These are phyloP conservation scores for Claviceps pazoutovae DNA, from an alignment of 2,329 filamentous ascomycete species.

Conservation along the genomic window DNA sequence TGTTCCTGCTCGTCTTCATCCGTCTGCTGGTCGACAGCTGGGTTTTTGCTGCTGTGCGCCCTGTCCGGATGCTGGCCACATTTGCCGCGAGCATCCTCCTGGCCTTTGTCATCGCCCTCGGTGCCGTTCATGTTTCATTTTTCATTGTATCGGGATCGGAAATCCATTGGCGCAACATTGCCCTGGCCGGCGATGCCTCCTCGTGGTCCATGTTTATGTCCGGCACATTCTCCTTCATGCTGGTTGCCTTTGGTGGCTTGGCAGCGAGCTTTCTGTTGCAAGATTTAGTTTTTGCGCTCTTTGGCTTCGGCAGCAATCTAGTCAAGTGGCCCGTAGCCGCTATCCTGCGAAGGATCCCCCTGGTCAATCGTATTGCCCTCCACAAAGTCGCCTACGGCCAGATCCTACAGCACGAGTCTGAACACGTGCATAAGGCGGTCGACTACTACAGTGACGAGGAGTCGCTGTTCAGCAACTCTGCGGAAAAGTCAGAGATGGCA, in stretches of 20 bases:
- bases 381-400: conserved; percentile 8
- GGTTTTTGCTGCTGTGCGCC: conserved; percentile 4
- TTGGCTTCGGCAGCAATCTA: conserved; percentile 13
- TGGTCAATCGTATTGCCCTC: background rate
- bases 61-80: conserved; percentile 4
- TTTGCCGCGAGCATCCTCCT: conserved; percentile 8
- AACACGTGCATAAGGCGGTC: conserved; percentile 4
- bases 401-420: conserved; percentile 14
- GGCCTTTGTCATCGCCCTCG: conserved; percentile 11
- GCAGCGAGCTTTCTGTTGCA: conserved; percentile 14
- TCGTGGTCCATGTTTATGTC: conserved; percentile 18
- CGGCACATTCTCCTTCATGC: conserved; percentile 14
- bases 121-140: conserved; percentile 14
- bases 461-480: background rate
- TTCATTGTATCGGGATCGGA: conserved; percentile 18
- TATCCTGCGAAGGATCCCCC: conserved; percentile 4
- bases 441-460: conserved; percentile 5
- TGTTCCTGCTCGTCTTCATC: conserved; percentile 16
- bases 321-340: conserved; percentile 12
- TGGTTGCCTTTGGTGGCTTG: conserved; percentile 9
- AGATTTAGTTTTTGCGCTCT: conserved; percentile 9
- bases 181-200: conserved; percentile 16
- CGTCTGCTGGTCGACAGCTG: conserved; percentile 16
- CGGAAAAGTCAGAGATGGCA: background rate
- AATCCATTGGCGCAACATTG: conserved; percentile 22